Evolutionary conservation across 2,329 filamentous ascomycete species (phyloP).

Genomic region (Teratosphaeria nubilosa): DNA sequence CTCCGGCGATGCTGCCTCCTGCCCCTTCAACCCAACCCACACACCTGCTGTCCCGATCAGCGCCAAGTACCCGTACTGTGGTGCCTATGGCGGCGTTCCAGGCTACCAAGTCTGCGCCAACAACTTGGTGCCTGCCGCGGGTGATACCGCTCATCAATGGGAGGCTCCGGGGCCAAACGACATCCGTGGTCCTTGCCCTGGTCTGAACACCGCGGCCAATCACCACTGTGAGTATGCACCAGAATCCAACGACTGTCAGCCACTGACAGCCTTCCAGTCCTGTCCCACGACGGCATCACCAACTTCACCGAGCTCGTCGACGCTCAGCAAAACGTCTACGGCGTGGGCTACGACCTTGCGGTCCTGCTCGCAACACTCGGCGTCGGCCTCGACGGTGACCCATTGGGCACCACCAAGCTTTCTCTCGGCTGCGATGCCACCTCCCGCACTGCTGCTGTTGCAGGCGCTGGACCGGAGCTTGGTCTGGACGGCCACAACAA

Average conservation of each 20-base stretch:
- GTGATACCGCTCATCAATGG: conserved; percentile 28
- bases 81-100: conserved; percentile 29
- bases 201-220: conserved; percentile 31
- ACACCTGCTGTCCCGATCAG: conserved; percentile 21
- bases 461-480: conserved; percentile 21
- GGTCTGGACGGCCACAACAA: conserved; percentile 33
- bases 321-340: conserved; percentile 33
- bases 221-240: conserved; percentile 11
- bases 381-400: conserved; percentile 29
- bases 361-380: conserved; percentile 28
- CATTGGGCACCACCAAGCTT: conserved; percentile 26
- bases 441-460: conserved; percentile 23
- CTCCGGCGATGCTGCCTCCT: conserved; percentile 13
- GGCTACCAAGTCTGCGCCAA: conserved; percentile 18
- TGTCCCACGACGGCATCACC: conserved; percentile 30
- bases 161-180: conserved; percentile 25
- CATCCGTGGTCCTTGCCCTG: conserved; percentile 31
- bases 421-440: conserved; percentile 34
- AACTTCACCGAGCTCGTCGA: conserved; percentile 32
- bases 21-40: conserved; percentile 27
- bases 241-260: neutral
- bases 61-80: conserved; percentile 28
- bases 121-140: conserved; percentile 21
- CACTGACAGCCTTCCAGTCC: conserved; percentile 16
- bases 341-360: conserved; percentile 31